These are phyloP conservation scores for Clonostachys solani DNA, from an alignment of 2,329 filamentous ascomycete genomes.

Conservation along the genomic window DNA sequence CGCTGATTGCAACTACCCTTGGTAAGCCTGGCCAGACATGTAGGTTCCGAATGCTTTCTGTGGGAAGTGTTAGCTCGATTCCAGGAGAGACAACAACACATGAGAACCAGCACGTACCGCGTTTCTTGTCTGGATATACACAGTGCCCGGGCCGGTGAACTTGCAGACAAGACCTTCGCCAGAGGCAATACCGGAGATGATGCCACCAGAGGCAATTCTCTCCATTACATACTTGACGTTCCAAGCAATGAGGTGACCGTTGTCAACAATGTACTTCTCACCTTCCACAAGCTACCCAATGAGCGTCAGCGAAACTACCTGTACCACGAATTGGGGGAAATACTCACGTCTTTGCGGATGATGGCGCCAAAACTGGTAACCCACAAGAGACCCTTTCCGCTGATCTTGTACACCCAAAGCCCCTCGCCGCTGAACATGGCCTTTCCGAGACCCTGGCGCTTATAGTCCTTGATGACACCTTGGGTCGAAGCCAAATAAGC, in stretches of 20 bases:
- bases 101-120: slow-evolving; percentile 42
- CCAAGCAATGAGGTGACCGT: slow-evolving; percentile 81
- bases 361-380: slow-evolving; percentile 93
- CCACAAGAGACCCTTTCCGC: slow-evolving; percentile 79
- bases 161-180: slow-evolving; percentile 91
- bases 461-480: slow-evolving; percentile 83
- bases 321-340: background rate
- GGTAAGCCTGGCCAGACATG: slow-evolving; percentile 40
- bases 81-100: background rate
- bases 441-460: slow-evolving; percentile 81
- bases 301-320: slow-evolving; percentile 6
- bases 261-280: slow-evolving; percentile 76
- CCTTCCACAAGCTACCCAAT: slow-evolving; percentile 48
- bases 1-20: slow-evolving; percentile 12
- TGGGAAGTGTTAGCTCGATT: background rate
- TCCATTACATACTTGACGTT: slow-evolving; percentile 93
- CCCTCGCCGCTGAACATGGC: slow-evolving; percentile 94
- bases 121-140: slow-evolving; percentile 92
- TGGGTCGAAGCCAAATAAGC: slow-evolving; percentile 82
- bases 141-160: slow-evolving; percentile 84
- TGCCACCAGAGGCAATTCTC: slow-evolving; percentile 82
- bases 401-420: slow-evolving; percentile 83
- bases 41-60: slow-evolving; percentile 49
- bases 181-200: slow-evolving; percentile 81
- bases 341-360: slow-evolving; percentile 82